phyloP scores from a whole-genome alignment of 2,329 filamentous ascomycete genomes.

The Colletotrichum phormii region DNA sequence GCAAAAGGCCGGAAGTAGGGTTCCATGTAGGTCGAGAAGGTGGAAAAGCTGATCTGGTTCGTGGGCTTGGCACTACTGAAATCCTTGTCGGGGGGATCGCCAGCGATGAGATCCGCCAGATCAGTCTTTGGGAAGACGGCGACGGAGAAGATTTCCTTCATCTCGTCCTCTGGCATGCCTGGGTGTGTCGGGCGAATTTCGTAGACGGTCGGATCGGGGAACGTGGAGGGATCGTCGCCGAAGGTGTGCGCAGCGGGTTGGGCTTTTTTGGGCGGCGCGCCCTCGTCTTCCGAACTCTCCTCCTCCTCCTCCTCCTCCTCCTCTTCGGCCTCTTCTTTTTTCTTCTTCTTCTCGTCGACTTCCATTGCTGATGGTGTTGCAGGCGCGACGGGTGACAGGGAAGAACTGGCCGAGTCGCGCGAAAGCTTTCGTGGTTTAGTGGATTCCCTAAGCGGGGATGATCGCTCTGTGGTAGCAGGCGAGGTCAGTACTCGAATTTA shows the following conservation, averaged over 20 bases:
- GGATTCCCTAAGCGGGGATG: conserved; percentile 64
- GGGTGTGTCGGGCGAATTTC: conserved; percentile 83
- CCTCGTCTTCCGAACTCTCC: conserved; percentile 69
- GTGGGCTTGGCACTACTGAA: conserved; percentile 94
- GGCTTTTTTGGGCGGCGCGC: conserved; percentile 70
- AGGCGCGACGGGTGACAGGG: conserved; percentile 66
- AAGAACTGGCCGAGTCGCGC: conserved; percentile 69
- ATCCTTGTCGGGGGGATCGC: conserved; percentile 91
- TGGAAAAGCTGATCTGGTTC: conserved; percentile 93
- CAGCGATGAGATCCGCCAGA: conserved; percentile 86
- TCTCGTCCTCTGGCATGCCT: conserved; percentile 86
- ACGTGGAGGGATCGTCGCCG: conserved; percentile 91
- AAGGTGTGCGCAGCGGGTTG: conserved; percentile 88
- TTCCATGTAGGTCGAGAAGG: conserved; percentile 92
- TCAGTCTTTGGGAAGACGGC: conserved; percentile 84
- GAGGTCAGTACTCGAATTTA: conserved; percentile 28
- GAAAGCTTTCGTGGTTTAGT: conserved; percentile 63
- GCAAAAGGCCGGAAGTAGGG: conserved; percentile 90
- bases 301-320: conserved; percentile 60
- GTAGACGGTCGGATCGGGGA: conserved; percentile 91
- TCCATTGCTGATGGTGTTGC: conserved; percentile 68
- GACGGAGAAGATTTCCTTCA: conserved; percentile 89
- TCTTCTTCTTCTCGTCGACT: conserved; percentile 60
- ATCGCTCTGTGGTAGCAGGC: conserved; percentile 56
- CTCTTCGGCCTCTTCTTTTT: conserved; percentile 54